A percentile compares a stretch with the other conserved stretches of the same genome.
Evolutionary conservation across 1,284 basidiomycete species (phyloP).

Genomic region (Fistulinella cinereoalba): DNA sequence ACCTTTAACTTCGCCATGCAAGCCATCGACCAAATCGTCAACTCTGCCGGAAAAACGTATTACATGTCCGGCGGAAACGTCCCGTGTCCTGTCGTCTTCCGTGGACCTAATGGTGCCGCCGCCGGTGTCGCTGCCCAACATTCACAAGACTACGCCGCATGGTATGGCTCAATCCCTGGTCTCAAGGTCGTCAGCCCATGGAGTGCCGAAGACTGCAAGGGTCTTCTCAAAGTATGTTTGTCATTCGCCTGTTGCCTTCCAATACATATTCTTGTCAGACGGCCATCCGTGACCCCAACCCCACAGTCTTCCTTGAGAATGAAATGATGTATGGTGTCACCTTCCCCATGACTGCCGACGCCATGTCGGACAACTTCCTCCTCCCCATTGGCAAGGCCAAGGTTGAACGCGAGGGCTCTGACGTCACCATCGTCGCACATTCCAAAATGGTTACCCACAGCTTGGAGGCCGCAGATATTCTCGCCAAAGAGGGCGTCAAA

Average conservation of each 20-base stretch:
- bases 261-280: constrained; percentile 46
- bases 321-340: constrained; percentile 98
- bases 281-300: constrained; percentile 98
- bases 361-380: constrained; percentile 92
- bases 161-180: constrained; percentile 97
- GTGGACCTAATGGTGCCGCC: constrained; percentile 98
- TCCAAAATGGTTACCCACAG: constrained; percentile 94
- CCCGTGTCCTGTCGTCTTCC: constrained; percentile 97
- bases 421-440: constrained; percentile 96
- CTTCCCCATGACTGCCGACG: constrained; percentile 95
- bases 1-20: constrained; percentile 96
- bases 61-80: constrained; percentile 99
- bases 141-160: constrained; percentile 88
- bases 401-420: constrained; percentile 89
- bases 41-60: constrained; percentile 99
- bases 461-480: constrained; percentile 87
- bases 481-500: constrained; percentile 96
- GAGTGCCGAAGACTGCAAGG: constrained; percentile 97
- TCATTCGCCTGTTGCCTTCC: neutral
- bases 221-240: constrained; percentile 86
- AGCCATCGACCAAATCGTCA: constrained; percentile 99
- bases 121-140: constrained; percentile 95
- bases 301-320: constrained; percentile 98
- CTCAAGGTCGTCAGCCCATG: constrained; percentile 98
- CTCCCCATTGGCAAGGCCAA: constrained; percentile 98